Conservation (phyloP, 1,284 basidiomycete species). For the Sanghuangporus baumii region DNA sequence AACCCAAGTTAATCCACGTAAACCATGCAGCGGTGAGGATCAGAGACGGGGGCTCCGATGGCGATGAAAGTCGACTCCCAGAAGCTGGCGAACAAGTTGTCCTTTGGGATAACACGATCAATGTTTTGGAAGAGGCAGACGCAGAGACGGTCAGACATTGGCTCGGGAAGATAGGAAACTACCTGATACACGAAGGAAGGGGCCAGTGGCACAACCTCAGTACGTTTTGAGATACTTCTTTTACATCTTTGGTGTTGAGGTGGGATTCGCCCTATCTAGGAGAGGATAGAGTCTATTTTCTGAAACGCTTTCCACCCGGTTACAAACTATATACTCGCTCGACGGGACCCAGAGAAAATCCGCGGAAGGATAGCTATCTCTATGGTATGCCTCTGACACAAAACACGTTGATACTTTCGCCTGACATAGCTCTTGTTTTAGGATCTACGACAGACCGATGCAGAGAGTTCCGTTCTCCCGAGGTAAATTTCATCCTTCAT, state of each 20-base stretch:
- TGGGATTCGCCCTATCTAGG: background rate
- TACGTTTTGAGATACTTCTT: background rate
- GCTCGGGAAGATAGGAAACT: slow-evolving; percentile 3
- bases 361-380: slow-evolving; percentile 13
- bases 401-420: background rate
- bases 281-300: background rate
- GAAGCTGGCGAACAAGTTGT: background rate
- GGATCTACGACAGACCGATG: slow-evolving; percentile 12
- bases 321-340: slow-evolving; percentile 15
- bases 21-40: background rate
- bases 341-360: slow-evolving; percentile 11
- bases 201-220: background rate
- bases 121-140: slow-evolving; percentile 7
- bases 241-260: background rate
- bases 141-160: slow-evolving; percentile 7
- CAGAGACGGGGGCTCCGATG: slow-evolving; percentile 6
- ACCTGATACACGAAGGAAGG: slow-evolving; percentile 7
- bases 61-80: slow-evolving; percentile 3
- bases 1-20: background rate
- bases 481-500: background rate
- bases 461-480: slow-evolving; percentile 12
- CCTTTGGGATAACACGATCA: background rate
- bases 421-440: background rate
- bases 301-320: slow-evolving; percentile 9
- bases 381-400: slow-evolving; percentile 1